phyloP scores from a whole-genome alignment of 169 alveolate species.

The Perkinsus marinus region DNA sequence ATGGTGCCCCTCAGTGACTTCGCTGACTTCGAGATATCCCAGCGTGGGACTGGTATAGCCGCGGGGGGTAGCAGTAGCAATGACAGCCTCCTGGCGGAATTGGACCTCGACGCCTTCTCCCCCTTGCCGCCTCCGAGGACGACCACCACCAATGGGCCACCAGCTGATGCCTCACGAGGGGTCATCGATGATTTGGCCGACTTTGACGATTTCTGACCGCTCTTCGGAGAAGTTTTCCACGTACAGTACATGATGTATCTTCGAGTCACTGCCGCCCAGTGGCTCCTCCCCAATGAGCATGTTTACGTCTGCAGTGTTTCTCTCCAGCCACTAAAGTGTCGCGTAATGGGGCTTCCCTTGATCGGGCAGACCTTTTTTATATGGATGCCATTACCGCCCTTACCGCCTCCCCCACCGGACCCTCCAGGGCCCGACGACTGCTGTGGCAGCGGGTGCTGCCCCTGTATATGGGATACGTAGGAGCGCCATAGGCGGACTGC shows the following conservation, averaged over 20 bases:
- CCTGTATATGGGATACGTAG: not conserved
- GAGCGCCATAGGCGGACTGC: not conserved
- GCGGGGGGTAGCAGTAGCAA: not conserved
- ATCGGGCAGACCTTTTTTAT: no score
- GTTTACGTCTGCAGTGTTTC: not conserved
- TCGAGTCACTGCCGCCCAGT: not conserved
- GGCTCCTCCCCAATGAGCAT: not conserved
- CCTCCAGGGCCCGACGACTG: not conserved
- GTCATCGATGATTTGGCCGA: not conserved
- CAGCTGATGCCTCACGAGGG: not conserved
- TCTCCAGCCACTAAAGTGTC: not conserved
- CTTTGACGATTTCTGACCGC: not conserved
- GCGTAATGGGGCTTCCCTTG: no score
- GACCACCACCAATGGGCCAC: not conserved
- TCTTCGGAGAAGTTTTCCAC: no score
- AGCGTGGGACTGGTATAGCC: not conserved
- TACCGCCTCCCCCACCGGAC: not conserved
- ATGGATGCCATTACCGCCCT: not conserved
- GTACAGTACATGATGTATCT: no score
- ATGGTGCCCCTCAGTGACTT: not conserved
- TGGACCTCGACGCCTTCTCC: not conserved
- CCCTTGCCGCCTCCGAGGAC: not conserved
- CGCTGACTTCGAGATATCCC: not conserved
- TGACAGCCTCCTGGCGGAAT: not conserved
- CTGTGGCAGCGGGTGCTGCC: not conserved